phyloP scores from a whole-genome alignment of 2,329 filamentous ascomycete genomes.

The Myriosclerotinia duriaeana region DNA sequence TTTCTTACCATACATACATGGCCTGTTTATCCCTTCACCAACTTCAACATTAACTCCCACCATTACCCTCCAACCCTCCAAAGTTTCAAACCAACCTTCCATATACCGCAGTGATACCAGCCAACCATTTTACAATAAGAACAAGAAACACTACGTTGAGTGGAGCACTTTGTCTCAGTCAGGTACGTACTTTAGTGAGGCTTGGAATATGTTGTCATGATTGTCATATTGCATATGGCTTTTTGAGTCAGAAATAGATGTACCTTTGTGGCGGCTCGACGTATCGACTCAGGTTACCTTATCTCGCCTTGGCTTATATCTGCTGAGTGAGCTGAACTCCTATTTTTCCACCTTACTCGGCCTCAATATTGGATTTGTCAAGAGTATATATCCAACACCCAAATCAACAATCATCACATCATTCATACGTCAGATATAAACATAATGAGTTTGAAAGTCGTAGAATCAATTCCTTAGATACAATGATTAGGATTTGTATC shows the following conservation, averaged over 20 bases:
- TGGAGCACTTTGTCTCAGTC: too few relatives aligned
- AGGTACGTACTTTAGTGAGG: too few relatives aligned
- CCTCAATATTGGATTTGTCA: not conserved
- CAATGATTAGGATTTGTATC: constrained; percentile 34
- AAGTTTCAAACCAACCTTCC: too few relatives aligned
- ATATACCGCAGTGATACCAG: too few relatives aligned
- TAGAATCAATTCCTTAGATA: constrained; percentile 38
- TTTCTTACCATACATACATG: too few relatives aligned
- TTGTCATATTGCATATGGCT: constrained; percentile 2
- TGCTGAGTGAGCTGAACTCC: not conserved
- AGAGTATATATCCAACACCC: not conserved
- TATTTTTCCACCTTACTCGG: not conserved
- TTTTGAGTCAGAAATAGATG: not conserved
- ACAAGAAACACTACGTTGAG: too few relatives aligned
- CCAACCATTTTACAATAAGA: too few relatives aligned
- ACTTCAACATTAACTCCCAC: too few relatives aligned
- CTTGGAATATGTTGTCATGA: not conserved
- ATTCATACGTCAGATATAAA: not conserved
- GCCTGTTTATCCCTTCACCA: too few relatives aligned
- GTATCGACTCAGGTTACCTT: not conserved
- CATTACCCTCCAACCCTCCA: too few relatives aligned
- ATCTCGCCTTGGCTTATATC: not conserved
- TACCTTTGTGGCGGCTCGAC: not conserved
- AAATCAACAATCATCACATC: constrained; percentile 7
- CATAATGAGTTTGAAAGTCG: constrained; percentile 28